Evolutionary conservation across 768 basidiomycete species (phyloP).

Genomic region (Leccinum rimulosum): DNA sequence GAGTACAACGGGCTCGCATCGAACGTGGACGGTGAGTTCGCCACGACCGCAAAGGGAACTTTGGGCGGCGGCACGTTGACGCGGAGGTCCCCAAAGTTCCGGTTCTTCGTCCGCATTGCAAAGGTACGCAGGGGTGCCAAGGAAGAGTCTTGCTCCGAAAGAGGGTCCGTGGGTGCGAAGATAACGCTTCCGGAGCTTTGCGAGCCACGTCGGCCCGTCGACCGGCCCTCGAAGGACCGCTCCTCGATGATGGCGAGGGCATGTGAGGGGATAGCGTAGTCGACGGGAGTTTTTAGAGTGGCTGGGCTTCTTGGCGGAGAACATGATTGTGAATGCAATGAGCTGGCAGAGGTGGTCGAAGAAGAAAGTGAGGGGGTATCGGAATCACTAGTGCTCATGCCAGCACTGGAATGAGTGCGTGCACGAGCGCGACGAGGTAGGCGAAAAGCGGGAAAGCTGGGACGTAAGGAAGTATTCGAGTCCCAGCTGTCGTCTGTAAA

Average conservation of each 20-base stretch:
- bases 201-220: slow-evolving; percentile 11
- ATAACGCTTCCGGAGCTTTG: slow-evolving; percentile 22
- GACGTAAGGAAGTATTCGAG: slow-evolving; percentile 18
- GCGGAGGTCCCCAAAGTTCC: slow-evolving; percentile 30
- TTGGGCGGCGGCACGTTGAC: slow-evolving; percentile 27
- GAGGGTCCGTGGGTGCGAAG: slow-evolving; percentile 19
- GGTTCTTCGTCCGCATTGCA: slow-evolving; percentile 22
- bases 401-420: slow-evolving; percentile 26
- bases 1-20: slow-evolving; percentile 1
- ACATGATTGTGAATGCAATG: slow-evolving; percentile 32
- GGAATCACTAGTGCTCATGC: slow-evolving; percentile 36
- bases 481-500: slow-evolving; percentile 30
- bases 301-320: slow-evolving; percentile 35
- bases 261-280: slow-evolving; percentile 21
- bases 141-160: slow-evolving; percentile 22
- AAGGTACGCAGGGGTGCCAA: not conserved
- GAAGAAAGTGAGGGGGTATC: slow-evolving; percentile 51
- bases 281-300: slow-evolving; percentile 33
- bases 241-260: slow-evolving; percentile 42
- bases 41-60: slow-evolving; percentile 16
- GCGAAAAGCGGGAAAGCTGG: slow-evolving; percentile 28
- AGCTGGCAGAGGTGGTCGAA: slow-evolving; percentile 38
- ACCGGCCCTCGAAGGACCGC: slow-evolving; percentile 22
- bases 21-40: slow-evolving; percentile 14
- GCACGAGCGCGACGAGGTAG: slow-evolving; percentile 33